Conservation (phyloP, 2,329 filamentous ascomycete species). For the Macrophomina tecta region DNA sequence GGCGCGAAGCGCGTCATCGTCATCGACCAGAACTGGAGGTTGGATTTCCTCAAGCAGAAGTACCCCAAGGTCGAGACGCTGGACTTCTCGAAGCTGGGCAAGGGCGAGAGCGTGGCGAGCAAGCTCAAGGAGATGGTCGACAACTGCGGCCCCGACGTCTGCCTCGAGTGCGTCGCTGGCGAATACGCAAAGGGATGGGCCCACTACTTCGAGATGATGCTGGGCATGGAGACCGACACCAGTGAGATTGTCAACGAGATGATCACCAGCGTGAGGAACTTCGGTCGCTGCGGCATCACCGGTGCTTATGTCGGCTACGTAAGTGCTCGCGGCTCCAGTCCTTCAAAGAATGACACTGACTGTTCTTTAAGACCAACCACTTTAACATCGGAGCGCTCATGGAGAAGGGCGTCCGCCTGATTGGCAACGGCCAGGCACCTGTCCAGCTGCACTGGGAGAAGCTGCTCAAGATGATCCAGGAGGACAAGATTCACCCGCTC, state of each 20-base stretch:
- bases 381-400: slow-evolving; percentile 85
- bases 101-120: slow-evolving; percentile 69
- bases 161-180: slow-evolving; percentile 71
- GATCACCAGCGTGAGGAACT: slow-evolving; percentile 75
- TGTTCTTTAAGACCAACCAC: slow-evolving; percentile 67
- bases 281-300: slow-evolving; percentile 76
- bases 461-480: slow-evolving; percentile 71
- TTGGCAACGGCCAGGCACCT: slow-evolving; percentile 71
- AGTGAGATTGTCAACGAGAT: slow-evolving; percentile 82
- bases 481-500: slow-evolving; percentile 72
- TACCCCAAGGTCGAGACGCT: slow-evolving; percentile 71
- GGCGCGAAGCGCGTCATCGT: slow-evolving; percentile 79
- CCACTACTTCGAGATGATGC: slow-evolving; percentile 63
- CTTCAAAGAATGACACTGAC: slow-evolving; percentile 27
- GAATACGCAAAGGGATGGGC: slow-evolving; percentile 68
- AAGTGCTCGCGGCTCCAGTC: slow-evolving; percentile 37
- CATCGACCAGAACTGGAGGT: slow-evolving; percentile 72
- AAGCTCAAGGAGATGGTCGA: slow-evolving; percentile 75
- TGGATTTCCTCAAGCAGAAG: slow-evolving; percentile 70
- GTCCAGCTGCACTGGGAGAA: slow-evolving; percentile 86
- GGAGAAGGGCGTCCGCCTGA: slow-evolving; percentile 84
- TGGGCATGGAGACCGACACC: slow-evolving; percentile 82
- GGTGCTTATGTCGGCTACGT: slow-evolving; percentile 70
- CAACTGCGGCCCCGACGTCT: slow-evolving; percentile 73
- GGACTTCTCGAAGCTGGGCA: slow-evolving; percentile 70